Conservation (phyloP, 2,329 filamentous ascomycete genomes). For the Pseudopyrenochaeta lycopersici region DNA sequence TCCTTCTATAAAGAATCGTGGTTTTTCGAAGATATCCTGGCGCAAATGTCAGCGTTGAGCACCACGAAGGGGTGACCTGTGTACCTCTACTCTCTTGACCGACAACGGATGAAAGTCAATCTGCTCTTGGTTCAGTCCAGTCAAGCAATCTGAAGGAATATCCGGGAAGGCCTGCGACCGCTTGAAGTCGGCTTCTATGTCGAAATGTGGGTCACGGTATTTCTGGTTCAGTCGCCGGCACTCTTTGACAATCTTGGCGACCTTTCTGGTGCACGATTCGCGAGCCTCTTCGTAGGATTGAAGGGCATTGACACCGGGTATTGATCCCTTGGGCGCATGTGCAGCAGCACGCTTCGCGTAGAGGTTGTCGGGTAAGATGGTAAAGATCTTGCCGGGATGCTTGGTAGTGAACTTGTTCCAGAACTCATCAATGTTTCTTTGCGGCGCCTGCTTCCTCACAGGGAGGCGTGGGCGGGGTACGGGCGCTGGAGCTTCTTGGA, state of each 20-base stretch:
- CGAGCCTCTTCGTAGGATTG: slow-evolving; percentile 78
- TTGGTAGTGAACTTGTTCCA: slow-evolving; percentile 76
- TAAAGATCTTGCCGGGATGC: slow-evolving; percentile 75
- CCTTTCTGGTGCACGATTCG: slow-evolving; percentile 70
- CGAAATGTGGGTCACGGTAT: slow-evolving; percentile 87
- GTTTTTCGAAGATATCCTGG: slow-evolving; percentile 81
- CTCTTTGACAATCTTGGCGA: slow-evolving; percentile 66
- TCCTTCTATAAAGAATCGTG: slow-evolving; percentile 80
- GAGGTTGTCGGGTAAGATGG: slow-evolving; percentile 73
- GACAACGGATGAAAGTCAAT: slow-evolving; percentile 68
- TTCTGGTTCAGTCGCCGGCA: slow-evolving; percentile 83
- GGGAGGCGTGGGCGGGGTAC: slow-evolving; percentile 30
- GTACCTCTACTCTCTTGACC: slow-evolving; percentile 73
- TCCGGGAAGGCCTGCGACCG: slow-evolving; percentile 42
- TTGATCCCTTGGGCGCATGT: slow-evolving; percentile 61
- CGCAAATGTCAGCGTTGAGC: slow-evolving; percentile 20
- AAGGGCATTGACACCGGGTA: slow-evolving; percentile 69
- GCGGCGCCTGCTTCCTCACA: slow-evolving; percentile 65
- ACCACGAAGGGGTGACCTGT: slow-evolving; percentile 2
- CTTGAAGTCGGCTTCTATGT: slow-evolving; percentile 81
- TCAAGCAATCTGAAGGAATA: slow-evolving; percentile 58
- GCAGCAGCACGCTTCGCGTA: slow-evolving; percentile 69
- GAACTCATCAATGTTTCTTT: slow-evolving; percentile 75
- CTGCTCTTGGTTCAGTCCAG: slow-evolving; percentile 54
- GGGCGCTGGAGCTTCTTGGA: slow-evolving; percentile 31